phyloP scores from a whole-genome alignment of 371 early-diverging fungal species.

The Nematocida major region DNA sequence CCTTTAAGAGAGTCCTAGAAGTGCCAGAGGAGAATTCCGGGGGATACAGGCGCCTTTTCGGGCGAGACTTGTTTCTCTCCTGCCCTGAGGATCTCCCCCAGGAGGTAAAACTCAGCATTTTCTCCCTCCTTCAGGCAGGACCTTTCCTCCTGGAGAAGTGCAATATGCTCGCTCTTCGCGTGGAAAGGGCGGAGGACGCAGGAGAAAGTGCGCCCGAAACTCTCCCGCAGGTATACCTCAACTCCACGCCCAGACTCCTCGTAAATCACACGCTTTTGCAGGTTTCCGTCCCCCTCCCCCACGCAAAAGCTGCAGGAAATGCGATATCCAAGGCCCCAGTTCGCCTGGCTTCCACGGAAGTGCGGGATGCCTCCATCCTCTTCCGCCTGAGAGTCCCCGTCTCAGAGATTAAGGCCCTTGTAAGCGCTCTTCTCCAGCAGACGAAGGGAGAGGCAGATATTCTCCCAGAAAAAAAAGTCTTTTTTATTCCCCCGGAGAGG shows the following conservation, averaged over 20 bases:
- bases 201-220: not conserved
- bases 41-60: not conserved
- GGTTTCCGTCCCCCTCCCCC: not conserved
- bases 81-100: constrained; percentile 3
- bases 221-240: constrained; percentile 20
- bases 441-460: constrained; percentile 39
- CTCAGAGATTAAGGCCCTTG: constrained; percentile 13
- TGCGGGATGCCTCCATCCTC: not conserved
- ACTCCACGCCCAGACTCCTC: constrained; percentile 9
- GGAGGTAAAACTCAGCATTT: not conserved
- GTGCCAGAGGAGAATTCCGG: not conserved
- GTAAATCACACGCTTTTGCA: constrained; percentile 4
- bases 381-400: constrained; percentile 11
- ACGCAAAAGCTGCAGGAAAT: not conserved
- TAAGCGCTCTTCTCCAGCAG: not conserved
- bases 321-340: not conserved
- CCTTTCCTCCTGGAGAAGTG: constrained; percentile 15
- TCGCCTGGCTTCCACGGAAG: not conserved
- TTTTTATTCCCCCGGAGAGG: not conserved
- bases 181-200: not conserved
- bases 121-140: constrained; percentile 25
- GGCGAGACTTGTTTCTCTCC: not conserved
- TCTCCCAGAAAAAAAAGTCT: not conserved
- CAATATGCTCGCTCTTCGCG: not conserved
- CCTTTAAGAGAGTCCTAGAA: not conserved